Base-by-base conservation (phyloP, 768 basidiomycete genomes). In the Lactarius psammicola region DNA sequence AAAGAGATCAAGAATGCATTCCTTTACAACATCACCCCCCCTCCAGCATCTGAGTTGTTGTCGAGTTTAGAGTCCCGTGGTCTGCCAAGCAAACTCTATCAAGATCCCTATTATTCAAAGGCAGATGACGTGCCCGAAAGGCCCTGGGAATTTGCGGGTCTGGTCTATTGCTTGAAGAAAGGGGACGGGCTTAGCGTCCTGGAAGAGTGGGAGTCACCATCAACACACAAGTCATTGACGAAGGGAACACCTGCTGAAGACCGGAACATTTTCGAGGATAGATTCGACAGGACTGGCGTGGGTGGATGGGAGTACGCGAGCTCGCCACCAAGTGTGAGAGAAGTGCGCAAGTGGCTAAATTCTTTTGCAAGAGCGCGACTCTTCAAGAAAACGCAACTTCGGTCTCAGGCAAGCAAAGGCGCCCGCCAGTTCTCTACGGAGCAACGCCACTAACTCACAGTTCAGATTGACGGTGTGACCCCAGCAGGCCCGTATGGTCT, bases 281-380 rank as follows among this genome's bases (percentile, higher is more conserved):
- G 56, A 53, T 66, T 72, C 44, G 69, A 78, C 61, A 68, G 73
- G 38, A 62, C 68, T 4, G 75, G 77, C 66, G 73, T 86, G 44
- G 75, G 78, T 30, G 91, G 91, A 6, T 95, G 93, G 94, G 93
- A 95, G 71, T 95, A 88, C 76, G 87, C 86, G 0, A 79, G 84
- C 59, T 72, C 74, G 62, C 91, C 95, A 0, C 93, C 93, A 0
- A 85, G 82, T 64, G 73, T 78, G 28, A 80, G 76, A 69, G 79
- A 86, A 72, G 80, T 84, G 3, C 81, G 79, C 53, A 75, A 74
- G 53, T 92, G 88, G 85, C 72, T 92, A 55, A 73, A 72, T 15
- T 71, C 72, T 31, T 72, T 79, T 15, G 68, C 71, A 72, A 59
- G 33, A 65, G 72, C 38, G 53, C 63, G n/a, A 66, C 23, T 38